Evolutionary conservation across 2,329 filamentous ascomycete species (phyloP).

Genomic region (Monilinia laxa): DNA sequence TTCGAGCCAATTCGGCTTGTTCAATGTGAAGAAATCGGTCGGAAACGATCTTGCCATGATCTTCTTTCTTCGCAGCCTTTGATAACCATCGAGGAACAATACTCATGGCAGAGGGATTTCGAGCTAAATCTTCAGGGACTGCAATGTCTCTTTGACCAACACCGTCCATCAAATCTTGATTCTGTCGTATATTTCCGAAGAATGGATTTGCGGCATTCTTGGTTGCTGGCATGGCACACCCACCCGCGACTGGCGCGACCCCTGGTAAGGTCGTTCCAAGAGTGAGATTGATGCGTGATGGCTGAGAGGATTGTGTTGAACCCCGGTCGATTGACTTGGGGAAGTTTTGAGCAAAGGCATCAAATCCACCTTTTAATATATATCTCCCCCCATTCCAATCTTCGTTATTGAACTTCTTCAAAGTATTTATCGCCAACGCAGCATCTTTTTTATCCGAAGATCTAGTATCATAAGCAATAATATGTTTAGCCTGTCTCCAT

Average conservation of each 20-base stretch:
- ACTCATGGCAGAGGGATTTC: conserved; percentile 45
- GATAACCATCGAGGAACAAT: conserved; percentile 74
- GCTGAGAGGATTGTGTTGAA: conserved; percentile 41
- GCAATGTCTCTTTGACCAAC: conserved; percentile 77
- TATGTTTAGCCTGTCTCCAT: conserved; percentile 72
- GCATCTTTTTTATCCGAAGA: conserved; percentile 81
- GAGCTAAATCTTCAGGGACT: conserved; percentile 50
- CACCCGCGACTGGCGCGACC: conserved; percentile 80
- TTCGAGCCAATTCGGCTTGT: conserved; percentile 81
- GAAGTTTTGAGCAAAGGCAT: conserved; percentile 66
- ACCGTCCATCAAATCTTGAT: conserved; percentile 90
- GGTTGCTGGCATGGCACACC: conserved; percentile 74
- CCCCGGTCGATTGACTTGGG: conserved; percentile 61
- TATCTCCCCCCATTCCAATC: conserved; percentile 73
- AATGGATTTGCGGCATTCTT: conserved; percentile 78
- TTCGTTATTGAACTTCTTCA: conserved; percentile 89
- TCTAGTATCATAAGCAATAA: conserved; percentile 83
- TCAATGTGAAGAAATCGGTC: conserved; percentile 84
- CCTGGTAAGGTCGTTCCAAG: conserved; percentile 49
- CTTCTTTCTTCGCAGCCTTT: conserved; percentile 60
- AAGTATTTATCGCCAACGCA: conserved; percentile 74
- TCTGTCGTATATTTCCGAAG: conserved; percentile 94
- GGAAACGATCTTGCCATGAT: conserved; percentile 78
- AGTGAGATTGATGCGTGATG: conserved; percentile 50
- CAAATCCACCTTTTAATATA: conserved; percentile 81